These are phyloP conservation scores for Aspergillus candidus DNA, from an alignment of 2,329 filamentous ascomycete species.

Conservation along the genomic window DNA sequence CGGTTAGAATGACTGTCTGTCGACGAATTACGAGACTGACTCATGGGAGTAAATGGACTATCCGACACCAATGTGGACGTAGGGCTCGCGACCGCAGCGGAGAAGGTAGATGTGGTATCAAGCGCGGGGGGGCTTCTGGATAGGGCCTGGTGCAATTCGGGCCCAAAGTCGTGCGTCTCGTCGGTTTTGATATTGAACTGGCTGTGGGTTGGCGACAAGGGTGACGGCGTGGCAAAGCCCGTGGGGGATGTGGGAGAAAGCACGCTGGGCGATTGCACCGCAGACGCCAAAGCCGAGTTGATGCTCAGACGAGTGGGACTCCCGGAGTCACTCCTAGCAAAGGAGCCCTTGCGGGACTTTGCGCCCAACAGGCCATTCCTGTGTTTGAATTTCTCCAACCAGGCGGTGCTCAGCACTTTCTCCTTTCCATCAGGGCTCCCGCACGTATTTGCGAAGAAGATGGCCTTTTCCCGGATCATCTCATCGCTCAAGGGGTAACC, in stretches of 20 bases:
- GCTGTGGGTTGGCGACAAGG: slow-evolving; percentile 62
- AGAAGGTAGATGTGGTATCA: slow-evolving; percentile 62
- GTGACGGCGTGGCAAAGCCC: slow-evolving; percentile 60
- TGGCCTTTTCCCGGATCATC: slow-evolving; percentile 79
- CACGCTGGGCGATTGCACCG: slow-evolving; percentile 57
- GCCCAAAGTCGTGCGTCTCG: slow-evolving; percentile 54
- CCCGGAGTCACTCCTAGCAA: slow-evolving; percentile 61
- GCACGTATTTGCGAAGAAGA: slow-evolving; percentile 69
- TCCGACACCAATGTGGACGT: slow-evolving; percentile 75
- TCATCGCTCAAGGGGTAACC: slow-evolving; percentile 69
- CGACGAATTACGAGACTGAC: slow-evolving; percentile 45
- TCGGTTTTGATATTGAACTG: slow-evolving; percentile 62
- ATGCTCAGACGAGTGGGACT: slow-evolving; percentile 53
- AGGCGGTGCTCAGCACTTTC: slow-evolving; percentile 65
- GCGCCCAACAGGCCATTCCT: slow-evolving; percentile 63
- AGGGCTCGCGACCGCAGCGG: slow-evolving; percentile 65
- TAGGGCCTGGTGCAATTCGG: slow-evolving; percentile 58
- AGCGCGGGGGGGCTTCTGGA: slow-evolving; percentile 63
- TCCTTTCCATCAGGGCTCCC: slow-evolving; percentile 65
- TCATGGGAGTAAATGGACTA: slow-evolving; percentile 58
- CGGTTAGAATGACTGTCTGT: slow-evolving; percentile 57
- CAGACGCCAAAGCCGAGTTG: slow-evolving; percentile 50
- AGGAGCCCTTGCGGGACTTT: slow-evolving; percentile 50
- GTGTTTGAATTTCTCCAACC: slow-evolving; percentile 94
- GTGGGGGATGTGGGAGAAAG: slow-evolving; percentile 69